These are phyloP conservation scores for Tetracladium maxilliforme DNA, from an alignment of 2,329 filamentous ascomycete species.

Conservation along the genomic window DNA sequence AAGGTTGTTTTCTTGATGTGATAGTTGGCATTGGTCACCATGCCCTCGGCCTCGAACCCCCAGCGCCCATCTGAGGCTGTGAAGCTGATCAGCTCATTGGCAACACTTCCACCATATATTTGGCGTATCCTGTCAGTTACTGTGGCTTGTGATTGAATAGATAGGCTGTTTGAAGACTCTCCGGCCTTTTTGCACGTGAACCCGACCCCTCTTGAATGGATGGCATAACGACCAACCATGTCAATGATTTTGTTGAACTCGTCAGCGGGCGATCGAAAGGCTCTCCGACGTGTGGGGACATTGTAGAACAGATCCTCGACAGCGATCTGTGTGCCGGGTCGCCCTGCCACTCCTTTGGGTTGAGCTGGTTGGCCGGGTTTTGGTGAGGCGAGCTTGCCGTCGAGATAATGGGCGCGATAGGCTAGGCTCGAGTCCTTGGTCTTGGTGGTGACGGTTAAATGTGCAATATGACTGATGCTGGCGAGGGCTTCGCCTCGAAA, in stretches of 20 bases:
- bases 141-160: slow-evolving; percentile 59
- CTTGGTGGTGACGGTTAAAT: slow-evolving; percentile 87
- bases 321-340: slow-evolving; percentile 84
- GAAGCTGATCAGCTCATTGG: slow-evolving; percentile 77
- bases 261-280: slow-evolving; percentile 82
- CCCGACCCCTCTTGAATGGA: slow-evolving; percentile 81
- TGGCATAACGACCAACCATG: slow-evolving; percentile 80
- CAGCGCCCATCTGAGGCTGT: slow-evolving; percentile 58
- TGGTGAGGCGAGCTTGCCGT: slow-evolving; percentile 64
- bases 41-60: slow-evolving; percentile 71
- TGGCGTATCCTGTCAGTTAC: slow-evolving; percentile 77
- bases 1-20: slow-evolving; percentile 79
- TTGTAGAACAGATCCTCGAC: slow-evolving; percentile 98
- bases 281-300: slow-evolving; percentile 70
- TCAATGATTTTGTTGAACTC: slow-evolving; percentile 98
- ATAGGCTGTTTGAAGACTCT: slow-evolving; percentile 69
- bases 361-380: slow-evolving; percentile 82
- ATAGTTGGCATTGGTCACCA: slow-evolving; percentile 88
- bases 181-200: slow-evolving; percentile 97
- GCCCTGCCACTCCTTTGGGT: slow-evolving; percentile 76
- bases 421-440: slow-evolving; percentile 78
- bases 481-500: slow-evolving; percentile 92
- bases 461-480: slow-evolving; percentile 96
- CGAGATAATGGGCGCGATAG: slow-evolving; percentile 78
- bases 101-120: slow-evolving; percentile 70